phyloP scores from a whole-genome alignment of 371 early-diverging fungal species.

The Lichtheimia ramosa region DNA sequence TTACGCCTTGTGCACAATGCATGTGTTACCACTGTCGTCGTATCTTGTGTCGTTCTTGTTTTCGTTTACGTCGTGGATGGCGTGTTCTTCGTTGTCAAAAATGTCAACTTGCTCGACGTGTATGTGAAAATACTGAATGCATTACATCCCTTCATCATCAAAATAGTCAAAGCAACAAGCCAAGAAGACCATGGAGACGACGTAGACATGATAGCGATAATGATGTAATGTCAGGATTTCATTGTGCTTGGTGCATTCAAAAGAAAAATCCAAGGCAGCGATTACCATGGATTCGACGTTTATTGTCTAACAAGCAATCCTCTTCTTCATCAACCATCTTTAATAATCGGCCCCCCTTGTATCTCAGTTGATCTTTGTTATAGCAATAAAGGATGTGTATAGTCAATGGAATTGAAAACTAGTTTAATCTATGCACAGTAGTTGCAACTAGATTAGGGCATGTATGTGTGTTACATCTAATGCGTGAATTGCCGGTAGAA shows the following conservation, averaged over 20 bases:
- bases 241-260: constrained; percentile 3
- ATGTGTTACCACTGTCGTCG: constrained; percentile 5
- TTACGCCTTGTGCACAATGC: constrained; percentile 13
- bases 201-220: neutral
- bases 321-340: too few species aligned
- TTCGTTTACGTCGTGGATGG: constrained; percentile 4
- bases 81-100: constrained; percentile 3
- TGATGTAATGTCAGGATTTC: neutral
- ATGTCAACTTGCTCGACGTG: constrained; percentile 8
- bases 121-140: neutral
- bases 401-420: neutral
- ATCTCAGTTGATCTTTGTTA: too few species aligned
- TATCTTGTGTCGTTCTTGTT: constrained; percentile 7
- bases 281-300: neutral
- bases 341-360: too few species aligned
- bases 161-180: neutral
- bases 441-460: neutral
- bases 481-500: too few species aligned
- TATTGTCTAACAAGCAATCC: too few species aligned
- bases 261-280: neutral
- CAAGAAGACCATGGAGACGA: constrained; percentile 1
- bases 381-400: too few species aligned
- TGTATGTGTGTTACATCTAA: too few species aligned
- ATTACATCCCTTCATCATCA: too few species aligned
- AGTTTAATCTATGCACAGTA: neutral